Base-by-base conservation (phyloP, 495 filamentous ascomycete genomes). In the Melanomma pulvis-pyrius region DNA sequence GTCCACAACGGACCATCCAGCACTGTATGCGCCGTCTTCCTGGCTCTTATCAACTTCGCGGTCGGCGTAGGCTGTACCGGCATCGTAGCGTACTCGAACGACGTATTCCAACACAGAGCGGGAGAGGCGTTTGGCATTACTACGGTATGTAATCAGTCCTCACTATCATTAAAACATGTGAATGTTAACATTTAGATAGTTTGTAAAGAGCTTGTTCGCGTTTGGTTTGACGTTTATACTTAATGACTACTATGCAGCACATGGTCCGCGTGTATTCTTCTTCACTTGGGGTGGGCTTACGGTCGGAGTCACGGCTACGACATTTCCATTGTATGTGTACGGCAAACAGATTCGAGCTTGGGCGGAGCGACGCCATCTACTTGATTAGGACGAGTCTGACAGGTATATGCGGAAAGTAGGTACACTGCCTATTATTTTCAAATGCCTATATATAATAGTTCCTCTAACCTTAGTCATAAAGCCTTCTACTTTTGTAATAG, bases 191-290 rank as follows among this genome's bases (percentile, higher is more conserved):
- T 36, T 36, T 21, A 24, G 8, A 21, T 21, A 54, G 17, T 29
- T 54, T 30, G 25, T 54, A 9, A 54, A 54, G 50, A 54, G 25
- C 25, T 49, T 49, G 46, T 49, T 49, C n/a, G 46, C 46, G 46
- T 49, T 49, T 49, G 46, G 46, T 49, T 25, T 49, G 46, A 49
- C 46, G 7, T 49, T 49, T 17, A 19, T 19, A 7, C 17, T 25
- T 7, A 49, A 49, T 25, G 46, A 49, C n/a, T 49, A 25, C 17
- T 19, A 19, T 49, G n/a, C 46, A 19, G n/a, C 6, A 6, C 46
- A 49, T 7, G 46, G 46, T 49, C 6, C 22, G 46, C 17, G 46
- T 7, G 22, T 19, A 7, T 49, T n/a, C n/a, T 49, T 49, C 46
- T 49, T 19, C n/a, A 25, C 22, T 6, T 19, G 17, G 17, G 46